A percentile compares a stretch with the other conserved stretches of the same genome.
phyloP scores from a whole-genome alignment of 2,329 filamentous ascomycete species.

The Rachicladosporium sp. region DNA sequence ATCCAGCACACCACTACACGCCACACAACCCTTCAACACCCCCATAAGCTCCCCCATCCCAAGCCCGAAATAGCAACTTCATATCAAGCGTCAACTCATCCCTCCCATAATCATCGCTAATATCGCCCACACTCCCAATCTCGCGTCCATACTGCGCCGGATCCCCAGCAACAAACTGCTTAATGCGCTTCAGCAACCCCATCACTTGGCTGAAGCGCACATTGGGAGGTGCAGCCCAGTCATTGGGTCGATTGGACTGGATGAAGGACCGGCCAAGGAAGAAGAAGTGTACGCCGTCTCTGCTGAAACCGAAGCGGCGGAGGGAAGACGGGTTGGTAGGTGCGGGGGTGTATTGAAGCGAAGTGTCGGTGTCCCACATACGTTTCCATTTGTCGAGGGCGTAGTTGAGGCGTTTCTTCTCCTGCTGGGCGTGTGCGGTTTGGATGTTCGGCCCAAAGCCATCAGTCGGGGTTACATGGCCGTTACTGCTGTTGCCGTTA shows the following conservation, averaged over 20 bases:
- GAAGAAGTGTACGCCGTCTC: slow-evolving; percentile 62
- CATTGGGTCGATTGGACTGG: slow-evolving; percentile 35
- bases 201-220: slow-evolving; percentile 49
- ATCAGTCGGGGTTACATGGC: slow-evolving; percentile 30
- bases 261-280: slow-evolving; percentile 57
- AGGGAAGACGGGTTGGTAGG: slow-evolving; percentile 30
- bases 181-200: slow-evolving; percentile 47
- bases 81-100: slow-evolving; percentile 57
- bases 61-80: slow-evolving; percentile 56
- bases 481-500: slow-evolving; percentile 24
- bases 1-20: too few species aligned
- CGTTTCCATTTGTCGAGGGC: slow-evolving; percentile 62
- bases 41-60: too few species aligned
- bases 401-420: slow-evolving; percentile 33
- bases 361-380: slow-evolving; percentile 59
- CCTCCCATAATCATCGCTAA: slow-evolving; percentile 54
- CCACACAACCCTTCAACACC: too few species aligned
- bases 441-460: slow-evolving; percentile 31
- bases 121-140: slow-evolving; percentile 54
- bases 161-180: slow-evolving; percentile 49
- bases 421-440: slow-evolving; percentile 36
- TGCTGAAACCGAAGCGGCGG: slow-evolving; percentile 54
- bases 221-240: slow-evolving; percentile 45
- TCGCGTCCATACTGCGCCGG: slow-evolving; percentile 54
- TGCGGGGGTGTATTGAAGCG: slow-evolving; percentile 49